Evolutionary conservation across 2,329 filamentous ascomycete species (phyloP).

Genomic region (Lizonia empirigonia): DNA sequence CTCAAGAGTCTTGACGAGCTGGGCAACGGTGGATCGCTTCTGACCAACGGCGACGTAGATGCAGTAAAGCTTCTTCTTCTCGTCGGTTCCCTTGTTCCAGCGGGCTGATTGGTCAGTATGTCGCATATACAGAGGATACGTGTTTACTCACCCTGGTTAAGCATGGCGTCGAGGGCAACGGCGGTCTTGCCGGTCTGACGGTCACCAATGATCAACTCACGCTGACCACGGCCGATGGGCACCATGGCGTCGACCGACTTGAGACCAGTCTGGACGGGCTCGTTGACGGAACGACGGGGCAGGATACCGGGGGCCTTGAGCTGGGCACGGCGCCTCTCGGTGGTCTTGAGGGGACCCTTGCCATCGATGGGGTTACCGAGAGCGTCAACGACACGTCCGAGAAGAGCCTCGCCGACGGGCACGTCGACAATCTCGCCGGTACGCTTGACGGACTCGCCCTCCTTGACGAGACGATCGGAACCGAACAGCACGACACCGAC

Average conservation of each 20-base stretch:
- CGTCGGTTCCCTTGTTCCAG: conserved; percentile 86
- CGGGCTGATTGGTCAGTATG: neutral
- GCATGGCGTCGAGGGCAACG: conserved; percentile 94
- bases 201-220: conserved; percentile 99
- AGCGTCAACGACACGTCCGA: conserved; percentile 97
- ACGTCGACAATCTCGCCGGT: conserved; percentile 99
- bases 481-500: conserved; percentile 99
- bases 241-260: conserved; percentile 99
- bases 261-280: conserved; percentile 98
- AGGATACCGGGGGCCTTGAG: conserved; percentile 99
- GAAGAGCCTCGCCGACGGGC: conserved; percentile 87
- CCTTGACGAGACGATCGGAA: conserved; percentile 99
- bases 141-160: conserved; percentile 86
- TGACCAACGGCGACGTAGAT: conserved; percentile 99
- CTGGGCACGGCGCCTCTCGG: conserved; percentile 92
- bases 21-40: conserved; percentile 98
- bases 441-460: conserved; percentile 99
- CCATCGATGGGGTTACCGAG: conserved; percentile 99
- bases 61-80: conserved; percentile 99
- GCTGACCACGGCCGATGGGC: conserved; percentile 98
- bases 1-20: conserved; percentile 99
- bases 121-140: too few species aligned
- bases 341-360: conserved; percentile 95
- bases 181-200: conserved; percentile 99
- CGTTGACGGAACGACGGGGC: conserved; percentile 93